These are phyloP conservation scores for Sporobolomyces phaffii DNA, from an alignment of 768 basidiomycete species.

Conservation along the genomic window DNA sequence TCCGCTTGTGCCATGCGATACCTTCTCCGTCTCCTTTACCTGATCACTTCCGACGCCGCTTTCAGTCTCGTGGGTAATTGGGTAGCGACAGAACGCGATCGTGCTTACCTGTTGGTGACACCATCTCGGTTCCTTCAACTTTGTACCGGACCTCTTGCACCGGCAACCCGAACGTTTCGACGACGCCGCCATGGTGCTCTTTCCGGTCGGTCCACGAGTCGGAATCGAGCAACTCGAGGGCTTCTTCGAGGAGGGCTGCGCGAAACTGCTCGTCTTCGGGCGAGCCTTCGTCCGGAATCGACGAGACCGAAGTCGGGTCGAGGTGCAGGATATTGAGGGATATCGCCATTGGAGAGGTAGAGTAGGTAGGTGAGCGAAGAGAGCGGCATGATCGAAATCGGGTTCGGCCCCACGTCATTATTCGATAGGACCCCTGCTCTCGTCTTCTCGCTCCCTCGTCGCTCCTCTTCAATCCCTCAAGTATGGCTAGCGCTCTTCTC, in stretches of 20 bases:
- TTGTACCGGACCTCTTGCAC: conserved; percentile 5
- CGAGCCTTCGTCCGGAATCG: neutral
- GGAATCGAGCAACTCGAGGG: neutral
- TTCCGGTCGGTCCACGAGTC: conserved; percentile 16
- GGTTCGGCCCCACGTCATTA: too few species aligned
- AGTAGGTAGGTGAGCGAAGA: neutral
- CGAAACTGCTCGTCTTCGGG: neutral
- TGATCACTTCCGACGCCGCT: neutral
- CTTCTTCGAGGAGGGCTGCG: conserved; percentile 11
- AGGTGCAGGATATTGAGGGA: conserved; percentile 4
- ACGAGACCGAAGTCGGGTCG: conserved; percentile 4
- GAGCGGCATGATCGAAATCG: neutral
- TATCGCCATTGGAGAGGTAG: neutral
- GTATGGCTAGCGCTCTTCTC: too few species aligned
- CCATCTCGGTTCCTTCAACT: neutral
- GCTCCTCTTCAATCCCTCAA: too few species aligned
- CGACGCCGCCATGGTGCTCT: conserved; percentile 20
- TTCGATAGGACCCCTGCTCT: too few species aligned
- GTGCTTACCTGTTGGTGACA: conserved; percentile 16
- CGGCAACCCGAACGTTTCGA: conserved; percentile 19
- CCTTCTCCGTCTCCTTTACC: conserved; percentile 19
- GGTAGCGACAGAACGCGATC: too few species aligned
- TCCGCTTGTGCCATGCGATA: conserved; percentile 34
- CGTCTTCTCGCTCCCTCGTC: too few species aligned
- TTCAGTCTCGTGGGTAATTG: too few species aligned